phyloP scores from a whole-genome alignment of 192 early-diverging fungal species.

The Mortierella alpina region DNA sequence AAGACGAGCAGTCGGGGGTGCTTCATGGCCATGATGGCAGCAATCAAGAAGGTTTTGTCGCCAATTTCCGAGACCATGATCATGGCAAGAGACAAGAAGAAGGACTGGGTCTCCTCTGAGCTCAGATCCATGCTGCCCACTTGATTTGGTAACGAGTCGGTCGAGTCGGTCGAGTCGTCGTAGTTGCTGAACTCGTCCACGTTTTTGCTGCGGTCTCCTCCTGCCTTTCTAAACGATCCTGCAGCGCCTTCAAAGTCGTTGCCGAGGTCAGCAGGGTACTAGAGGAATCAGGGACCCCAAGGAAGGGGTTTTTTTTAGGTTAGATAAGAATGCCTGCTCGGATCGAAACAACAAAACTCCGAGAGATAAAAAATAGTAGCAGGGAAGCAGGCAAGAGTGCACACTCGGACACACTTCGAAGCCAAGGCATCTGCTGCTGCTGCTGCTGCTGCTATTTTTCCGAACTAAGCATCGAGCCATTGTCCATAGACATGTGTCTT shows the following conservation, averaged over 20 bases:
- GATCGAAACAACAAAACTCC: no score
- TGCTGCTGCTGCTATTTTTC: no score
- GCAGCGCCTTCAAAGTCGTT: constrained; percentile 25
- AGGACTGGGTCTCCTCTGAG: constrained; percentile 56
- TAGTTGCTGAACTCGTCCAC: constrained; percentile 46
- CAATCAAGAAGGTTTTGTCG: constrained; percentile 99
- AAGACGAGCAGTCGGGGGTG: constrained; percentile 93
- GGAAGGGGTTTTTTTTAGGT: not conserved
- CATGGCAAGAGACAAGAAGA: constrained; percentile 80
- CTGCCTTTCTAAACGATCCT: constrained; percentile 4
- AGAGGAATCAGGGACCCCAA: not conserved
- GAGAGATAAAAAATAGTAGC: no score
- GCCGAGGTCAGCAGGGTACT: constrained; percentile 10
- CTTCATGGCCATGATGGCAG: constrained; percentile 98
- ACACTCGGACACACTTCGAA: no score
- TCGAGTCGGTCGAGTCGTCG: not conserved
- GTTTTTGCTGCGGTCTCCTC: not conserved
- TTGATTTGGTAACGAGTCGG: not conserved
- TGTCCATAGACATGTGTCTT: no score
- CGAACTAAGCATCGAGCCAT: no score
- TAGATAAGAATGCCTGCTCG: no score
- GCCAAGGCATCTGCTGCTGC: no score
- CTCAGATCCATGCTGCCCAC: constrained; percentile 28
- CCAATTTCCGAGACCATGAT: constrained; percentile 98
- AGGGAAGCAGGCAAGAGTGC: no score